Evolutionary conservation across 331 rosid genomes (phyloP), one percentile per base, ranked within the genome.

Genomic region (Ulmus americana): DNA sequence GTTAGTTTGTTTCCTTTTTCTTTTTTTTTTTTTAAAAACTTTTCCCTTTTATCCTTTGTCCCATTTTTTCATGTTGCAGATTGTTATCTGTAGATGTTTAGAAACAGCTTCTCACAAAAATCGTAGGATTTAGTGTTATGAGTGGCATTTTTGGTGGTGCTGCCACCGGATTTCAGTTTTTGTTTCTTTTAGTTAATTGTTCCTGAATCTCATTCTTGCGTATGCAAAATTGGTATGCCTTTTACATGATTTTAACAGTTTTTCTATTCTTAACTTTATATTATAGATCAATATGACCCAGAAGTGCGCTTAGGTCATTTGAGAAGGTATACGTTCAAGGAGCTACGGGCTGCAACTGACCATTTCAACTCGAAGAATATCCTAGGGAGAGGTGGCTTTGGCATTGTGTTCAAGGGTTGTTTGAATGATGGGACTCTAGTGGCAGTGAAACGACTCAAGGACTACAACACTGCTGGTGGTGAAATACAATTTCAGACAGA

Each of bases 401-500:
- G 99, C 55, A 94, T 94, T 78, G 99, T 94, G 45, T 94, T 74
- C 86, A 94, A 84, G 76, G 99, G 97, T 1, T 22, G 71, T 78
- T 76, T 94, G 83, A 94, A 71, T 45, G 97, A 90, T 45, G 87
- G 97, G 15, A 82, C 90, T 16, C 52, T 87, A 40, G 97, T 87
- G 70, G 99, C 99, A 14, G 97, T 94, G 47, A 94, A 94, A 80
- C 80, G 99, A 82, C 73, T 94, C 28, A 94, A 90, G 78, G 99
- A 94, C 69, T 94, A 87, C 54, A 94, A 87, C 74, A 81, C 92
- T 12, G 87, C 88, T 39, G 99, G 91, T 59, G 99, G 98, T 47
- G 98, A 94, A 82, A 94, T 89, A 71, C 98, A 92, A 75, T 89
- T 92, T 77, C 98, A 92, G 79, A 94, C 99, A 28, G 99, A 94